Evolutionary conservation across 768 basidiomycete species (phyloP).

Genomic region (Mycena pura): DNA sequence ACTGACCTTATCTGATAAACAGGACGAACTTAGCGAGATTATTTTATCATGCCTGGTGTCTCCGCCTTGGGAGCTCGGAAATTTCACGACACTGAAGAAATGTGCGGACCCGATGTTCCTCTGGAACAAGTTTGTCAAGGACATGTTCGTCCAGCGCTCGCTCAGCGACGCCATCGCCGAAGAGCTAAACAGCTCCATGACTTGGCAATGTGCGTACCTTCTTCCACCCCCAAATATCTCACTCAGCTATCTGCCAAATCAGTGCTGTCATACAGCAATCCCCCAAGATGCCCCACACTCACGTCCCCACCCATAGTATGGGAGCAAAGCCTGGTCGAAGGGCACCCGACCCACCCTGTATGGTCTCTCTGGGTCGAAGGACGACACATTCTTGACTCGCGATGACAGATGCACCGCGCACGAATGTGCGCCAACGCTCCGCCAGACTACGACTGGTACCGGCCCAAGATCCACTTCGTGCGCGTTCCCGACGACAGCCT

Average conservation of each 20-base stretch:
- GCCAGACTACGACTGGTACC: conserved; percentile 59
- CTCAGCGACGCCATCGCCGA: conserved; percentile 43
- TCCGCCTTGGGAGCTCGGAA: conserved; percentile 48
- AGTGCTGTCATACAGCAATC: conserved; percentile 48
- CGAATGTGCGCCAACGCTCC: conserved; percentile 45
- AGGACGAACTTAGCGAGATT: conserved; percentile 35
- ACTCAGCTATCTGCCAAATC: background rate
- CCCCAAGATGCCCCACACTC: conserved; percentile 50
- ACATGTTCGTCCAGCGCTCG: conserved; percentile 39
- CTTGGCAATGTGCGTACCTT: conserved; percentile 49
- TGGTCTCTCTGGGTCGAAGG: too few species aligned
- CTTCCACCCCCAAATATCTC: background rate
- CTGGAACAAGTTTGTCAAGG: conserved; percentile 52
- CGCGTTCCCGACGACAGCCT: conserved; percentile 46
- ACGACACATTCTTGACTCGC: too few species aligned
- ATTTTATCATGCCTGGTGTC: conserved; percentile 42
- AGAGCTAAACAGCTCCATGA: conserved; percentile 51
- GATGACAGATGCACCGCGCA: conserved; percentile 66
- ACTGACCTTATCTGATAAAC: conserved; percentile 9
- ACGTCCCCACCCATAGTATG: conserved; percentile 53
- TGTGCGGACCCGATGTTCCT: conserved; percentile 43
- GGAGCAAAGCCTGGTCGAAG: conserved; percentile 65
- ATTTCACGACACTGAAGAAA: conserved; percentile 31
- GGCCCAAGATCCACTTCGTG: conserved; percentile 56
- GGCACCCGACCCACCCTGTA: conserved; percentile 67